A percentile compares a stretch with the other conserved stretches of the same genome.
Conservation (phyloP, 1,139 yeast species). For the Protomyces inouyei region DNA sequence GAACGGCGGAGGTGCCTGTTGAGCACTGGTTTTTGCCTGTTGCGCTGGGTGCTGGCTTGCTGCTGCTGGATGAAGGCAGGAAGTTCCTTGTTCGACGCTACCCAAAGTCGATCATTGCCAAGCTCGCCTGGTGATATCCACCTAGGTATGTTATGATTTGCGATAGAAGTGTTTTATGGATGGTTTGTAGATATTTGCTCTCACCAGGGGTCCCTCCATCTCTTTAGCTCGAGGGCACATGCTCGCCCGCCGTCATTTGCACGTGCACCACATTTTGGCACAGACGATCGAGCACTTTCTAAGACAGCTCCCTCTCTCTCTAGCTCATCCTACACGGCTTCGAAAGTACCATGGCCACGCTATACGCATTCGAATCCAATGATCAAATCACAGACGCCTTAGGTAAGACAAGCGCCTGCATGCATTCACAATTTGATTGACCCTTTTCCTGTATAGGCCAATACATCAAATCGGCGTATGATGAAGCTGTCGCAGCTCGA, state of each 20-base stretch:
- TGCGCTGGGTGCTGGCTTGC: constrained; percentile 46
- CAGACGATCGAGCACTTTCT: too few species aligned
- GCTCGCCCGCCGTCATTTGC: too few species aligned
- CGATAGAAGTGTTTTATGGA: too few species aligned
- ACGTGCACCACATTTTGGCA: too few species aligned
- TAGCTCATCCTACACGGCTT: neutral
- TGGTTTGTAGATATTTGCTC: too few species aligned
- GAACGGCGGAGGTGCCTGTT: constrained; percentile 46
- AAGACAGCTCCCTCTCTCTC: neutral
- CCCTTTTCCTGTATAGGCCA: constrained; percentile 48
- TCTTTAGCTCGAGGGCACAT: too few species aligned
- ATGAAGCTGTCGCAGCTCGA: constrained; percentile 48
- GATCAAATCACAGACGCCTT: constrained; percentile 27
- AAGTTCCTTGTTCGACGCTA: constrained; percentile 43
- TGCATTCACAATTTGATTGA: neutral
- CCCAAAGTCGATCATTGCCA: constrained; percentile 45
- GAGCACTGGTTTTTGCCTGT: constrained; percentile 49
- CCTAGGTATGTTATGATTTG: too few species aligned
- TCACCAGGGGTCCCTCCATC: too few species aligned
- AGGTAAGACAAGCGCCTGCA: neutral
- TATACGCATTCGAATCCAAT: constrained; percentile 27
- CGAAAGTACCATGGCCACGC: constrained; percentile 22
- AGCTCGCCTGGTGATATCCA: constrained; percentile 43
- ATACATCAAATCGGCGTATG: constrained; percentile 76
- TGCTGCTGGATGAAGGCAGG: constrained; percentile 47